Conservation (phyloP, 352 stramenopile species). For the Phytophthora tubulina region DNA sequence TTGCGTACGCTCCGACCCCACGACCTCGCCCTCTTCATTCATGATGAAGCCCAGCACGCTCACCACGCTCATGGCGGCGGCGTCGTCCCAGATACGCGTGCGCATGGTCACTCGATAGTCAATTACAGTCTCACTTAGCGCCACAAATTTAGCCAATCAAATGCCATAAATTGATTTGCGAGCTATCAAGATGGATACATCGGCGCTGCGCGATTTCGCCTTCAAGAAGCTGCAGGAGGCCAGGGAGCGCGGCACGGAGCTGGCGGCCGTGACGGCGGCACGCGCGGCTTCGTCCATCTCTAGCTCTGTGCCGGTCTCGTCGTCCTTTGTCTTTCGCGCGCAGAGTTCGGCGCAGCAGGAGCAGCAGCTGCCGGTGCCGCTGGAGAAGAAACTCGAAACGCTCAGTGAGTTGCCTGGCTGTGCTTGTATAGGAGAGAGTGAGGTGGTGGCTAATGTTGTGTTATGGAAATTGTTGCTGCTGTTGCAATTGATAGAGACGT, state of each 20-base stretch:
- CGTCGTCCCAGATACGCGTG: conserved; percentile 82
- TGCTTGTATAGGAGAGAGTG: not conserved
- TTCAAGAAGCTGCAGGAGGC: conserved; percentile 82
- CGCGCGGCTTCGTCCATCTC: conserved; percentile 64
- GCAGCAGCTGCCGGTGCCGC: conserved; percentile 13
- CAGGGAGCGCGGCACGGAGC: conserved; percentile 65
- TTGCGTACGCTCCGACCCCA: conserved; percentile 76
- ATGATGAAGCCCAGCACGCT: conserved; percentile 85
- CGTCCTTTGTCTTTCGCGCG: conserved; percentile 52
- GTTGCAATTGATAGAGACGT: conserved; percentile 42
- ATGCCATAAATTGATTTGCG: not conserved
- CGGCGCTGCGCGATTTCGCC: conserved; percentile 75
- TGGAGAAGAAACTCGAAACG: conserved; percentile 33
- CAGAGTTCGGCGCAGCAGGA: conserved; percentile 35
- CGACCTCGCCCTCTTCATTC: conserved; percentile 84
- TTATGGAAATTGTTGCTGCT: not conserved
- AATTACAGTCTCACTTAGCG: conserved; percentile 8
- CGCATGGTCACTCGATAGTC: conserved; percentile 48
- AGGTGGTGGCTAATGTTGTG: not conserved
- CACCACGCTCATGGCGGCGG: conserved; percentile 80
- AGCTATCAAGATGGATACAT: conserved; percentile 59
- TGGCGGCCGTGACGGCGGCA: conserved; percentile 59
- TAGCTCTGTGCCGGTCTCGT: conserved; percentile 53
- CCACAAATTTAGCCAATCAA: conserved; percentile 30
- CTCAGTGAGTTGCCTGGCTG: conserved; percentile 30